These are phyloP conservation scores for Penicillium goetzii DNA, from an alignment of 495 filamentous ascomycete species.

Conservation along the genomic window DNA sequence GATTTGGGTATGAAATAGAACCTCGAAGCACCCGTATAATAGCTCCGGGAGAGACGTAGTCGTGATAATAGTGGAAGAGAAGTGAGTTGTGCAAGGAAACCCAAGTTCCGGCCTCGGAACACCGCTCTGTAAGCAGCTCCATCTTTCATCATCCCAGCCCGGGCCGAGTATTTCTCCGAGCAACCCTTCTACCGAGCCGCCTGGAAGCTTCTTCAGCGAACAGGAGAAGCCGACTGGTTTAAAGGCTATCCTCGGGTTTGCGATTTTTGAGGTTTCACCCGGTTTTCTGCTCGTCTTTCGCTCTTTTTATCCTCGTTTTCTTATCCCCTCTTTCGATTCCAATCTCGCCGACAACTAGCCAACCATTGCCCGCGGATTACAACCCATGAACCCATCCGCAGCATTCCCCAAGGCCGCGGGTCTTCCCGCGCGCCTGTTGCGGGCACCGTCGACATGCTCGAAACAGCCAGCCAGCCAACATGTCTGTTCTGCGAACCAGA, in stretches of 20 bases:
- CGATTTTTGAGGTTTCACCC: constrained; percentile 16
- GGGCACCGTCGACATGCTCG: constrained; percentile 44
- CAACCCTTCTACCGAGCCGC: constrained; percentile 24
- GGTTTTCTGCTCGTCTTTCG: constrained; percentile 13
- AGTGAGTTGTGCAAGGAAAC: constrained; percentile 19
- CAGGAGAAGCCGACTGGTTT: constrained; percentile 18
- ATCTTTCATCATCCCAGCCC: constrained; percentile 37
- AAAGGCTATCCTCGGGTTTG: constrained; percentile 15
- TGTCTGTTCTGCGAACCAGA: constrained; percentile 30
- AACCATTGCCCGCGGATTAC: constrained; percentile 27
- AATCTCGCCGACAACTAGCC: constrained; percentile 13
- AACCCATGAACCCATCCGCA: constrained; percentile 48
- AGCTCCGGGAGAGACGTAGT: constrained; percentile 19
- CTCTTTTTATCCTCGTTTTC: not conserved
- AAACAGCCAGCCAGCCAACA: constrained; percentile 32
- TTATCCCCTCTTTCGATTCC: not conserved
- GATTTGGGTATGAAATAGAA: constrained; percentile 11
- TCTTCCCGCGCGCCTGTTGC: constrained; percentile 48
- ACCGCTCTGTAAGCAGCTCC: constrained; percentile 43
- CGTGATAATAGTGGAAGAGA: constrained; percentile 18
- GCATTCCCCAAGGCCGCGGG: constrained; percentile 53
- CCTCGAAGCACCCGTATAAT: constrained; percentile 20
- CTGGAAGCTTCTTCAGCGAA: constrained; percentile 40
- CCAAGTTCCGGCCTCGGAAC: constrained; percentile 33
- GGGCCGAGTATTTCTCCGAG: constrained; percentile 12